phyloP scores from a whole-genome alignment of 2,329 filamentous ascomycete genomes.

The Sarocladium oryzae region DNA sequence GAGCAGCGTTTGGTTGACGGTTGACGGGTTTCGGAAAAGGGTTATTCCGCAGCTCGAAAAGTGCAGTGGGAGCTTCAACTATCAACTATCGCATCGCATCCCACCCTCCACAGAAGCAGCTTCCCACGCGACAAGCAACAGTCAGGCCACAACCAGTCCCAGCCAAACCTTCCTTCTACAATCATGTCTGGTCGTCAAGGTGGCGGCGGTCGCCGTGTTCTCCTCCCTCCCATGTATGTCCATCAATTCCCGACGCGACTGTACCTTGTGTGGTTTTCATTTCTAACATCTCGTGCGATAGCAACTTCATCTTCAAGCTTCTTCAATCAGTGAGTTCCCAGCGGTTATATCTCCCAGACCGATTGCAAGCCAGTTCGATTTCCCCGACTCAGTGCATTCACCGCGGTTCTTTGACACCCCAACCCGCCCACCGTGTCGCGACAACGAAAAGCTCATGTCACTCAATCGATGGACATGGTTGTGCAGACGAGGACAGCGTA shows the following conservation, averaged over 20 bases:
- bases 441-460: too few relatives aligned
- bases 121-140: constrained; percentile 4
- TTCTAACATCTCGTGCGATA: constrained; percentile 12
- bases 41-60: not conserved
- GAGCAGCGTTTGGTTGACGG: too few relatives aligned
- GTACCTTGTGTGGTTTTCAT: too few relatives aligned
- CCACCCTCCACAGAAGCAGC: not conserved
- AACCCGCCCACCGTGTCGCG: too few relatives aligned
- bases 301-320: constrained; percentile 62
- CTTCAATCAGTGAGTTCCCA: constrained; percentile 50
- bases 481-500: too few relatives aligned
- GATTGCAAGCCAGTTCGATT: not conserved
- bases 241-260: too few relatives aligned
- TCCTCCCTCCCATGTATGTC: constrained; percentile 49
- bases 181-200: constrained; percentile 54
- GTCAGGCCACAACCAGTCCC: not conserved
- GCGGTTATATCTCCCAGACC: not conserved
- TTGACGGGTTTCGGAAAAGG: not conserved
- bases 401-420: too few relatives aligned
- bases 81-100: not conserved
- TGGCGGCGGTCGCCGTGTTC: constrained; percentile 52
- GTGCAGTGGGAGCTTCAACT: not conserved
- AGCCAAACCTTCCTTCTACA: constrained; percentile 13
- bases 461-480: too few relatives aligned
- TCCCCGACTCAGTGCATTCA: too few relatives aligned